Percentiles rank a stretch among this genome's conserved stretches.
These are phyloP conservation scores for Leishmania guyanensis DNA, from an alignment of 208 protist genomes.

Conservation along the genomic window DNA sequence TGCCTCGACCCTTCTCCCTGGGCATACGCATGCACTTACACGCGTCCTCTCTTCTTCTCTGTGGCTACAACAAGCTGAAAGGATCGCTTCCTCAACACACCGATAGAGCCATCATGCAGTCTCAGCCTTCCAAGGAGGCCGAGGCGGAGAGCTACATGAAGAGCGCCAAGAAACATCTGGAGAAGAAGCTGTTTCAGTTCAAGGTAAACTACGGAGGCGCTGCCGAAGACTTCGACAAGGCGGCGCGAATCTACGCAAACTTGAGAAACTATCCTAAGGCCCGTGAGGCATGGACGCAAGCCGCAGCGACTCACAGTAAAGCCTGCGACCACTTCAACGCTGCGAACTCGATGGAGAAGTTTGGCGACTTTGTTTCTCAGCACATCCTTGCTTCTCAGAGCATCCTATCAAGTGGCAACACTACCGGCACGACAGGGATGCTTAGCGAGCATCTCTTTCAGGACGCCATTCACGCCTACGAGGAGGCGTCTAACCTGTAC, in stretches of 20 bases:
- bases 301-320: conserved; percentile 51
- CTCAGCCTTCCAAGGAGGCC: conserved; percentile 16
- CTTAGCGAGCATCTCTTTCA: conserved; percentile 22
- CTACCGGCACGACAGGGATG: not conserved
- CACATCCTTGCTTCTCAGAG: conserved; percentile 20
- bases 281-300: conserved; percentile 41
- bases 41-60: not conserved
- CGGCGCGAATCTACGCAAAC: conserved; percentile 69
- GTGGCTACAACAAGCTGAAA: not conserved
- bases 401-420: conserved; percentile 3
- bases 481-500: conserved; percentile 35
- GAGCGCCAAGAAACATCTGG: conserved; percentile 51
- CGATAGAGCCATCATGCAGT: conserved; percentile 18
- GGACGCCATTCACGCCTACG: conserved; percentile 38
- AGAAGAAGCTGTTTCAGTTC: conserved; percentile 57
- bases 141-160: conserved; percentile 66
- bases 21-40: not conserved
- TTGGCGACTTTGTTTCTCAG: conserved; percentile 37
- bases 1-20: not conserved
- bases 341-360: conserved; percentile 48
- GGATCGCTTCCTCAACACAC: not conserved
- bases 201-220: conserved; percentile 63
- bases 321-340: conserved; percentile 53
- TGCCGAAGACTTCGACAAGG: conserved; percentile 70
- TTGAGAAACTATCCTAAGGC: conserved; percentile 42